Evolutionary conservation across 345 rosid species (phyloP).

Genomic region (Hibiscus syriacus): DNA sequence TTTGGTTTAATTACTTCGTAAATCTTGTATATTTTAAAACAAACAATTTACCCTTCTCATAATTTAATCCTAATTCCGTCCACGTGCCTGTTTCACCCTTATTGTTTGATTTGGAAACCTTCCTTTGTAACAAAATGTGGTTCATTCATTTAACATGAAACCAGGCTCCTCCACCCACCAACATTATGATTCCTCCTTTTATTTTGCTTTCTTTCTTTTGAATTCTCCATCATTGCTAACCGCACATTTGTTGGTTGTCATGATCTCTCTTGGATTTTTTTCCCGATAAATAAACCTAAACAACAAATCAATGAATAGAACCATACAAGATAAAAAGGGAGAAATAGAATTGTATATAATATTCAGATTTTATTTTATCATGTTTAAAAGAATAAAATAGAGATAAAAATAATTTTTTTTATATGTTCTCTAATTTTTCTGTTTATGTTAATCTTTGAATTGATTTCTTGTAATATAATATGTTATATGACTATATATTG

Average conservation of each 20-base stretch:
- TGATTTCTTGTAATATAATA: too few relatives aligned
- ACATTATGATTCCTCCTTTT: background rate
- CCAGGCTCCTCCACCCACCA: background rate
- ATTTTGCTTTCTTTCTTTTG: background rate
- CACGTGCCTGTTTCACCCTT: too few relatives aligned
- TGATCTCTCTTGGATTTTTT: background rate
- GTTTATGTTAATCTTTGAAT: too few relatives aligned
- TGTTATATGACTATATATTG: too few relatives aligned
- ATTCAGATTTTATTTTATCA: too few relatives aligned
- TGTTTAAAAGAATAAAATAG: too few relatives aligned
- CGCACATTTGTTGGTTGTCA: background rate
- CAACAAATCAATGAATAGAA: background rate
- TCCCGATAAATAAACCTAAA: background rate
- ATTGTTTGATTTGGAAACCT: background rate
- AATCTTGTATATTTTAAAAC: too few relatives aligned
- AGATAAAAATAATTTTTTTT: too few relatives aligned
- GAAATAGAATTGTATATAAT: background rate
- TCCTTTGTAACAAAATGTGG: background rate
- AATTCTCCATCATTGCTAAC: background rate
- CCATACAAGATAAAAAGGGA: background rate
- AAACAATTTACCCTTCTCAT: too few relatives aligned
- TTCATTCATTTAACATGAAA: background rate
- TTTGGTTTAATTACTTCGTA: too few relatives aligned
- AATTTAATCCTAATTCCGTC: too few relatives aligned
- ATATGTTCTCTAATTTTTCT: too few relatives aligned